phyloP scores from a whole-genome alignment of 768 basidiomycete genomes.

The Tulasnella sp. region DNA sequence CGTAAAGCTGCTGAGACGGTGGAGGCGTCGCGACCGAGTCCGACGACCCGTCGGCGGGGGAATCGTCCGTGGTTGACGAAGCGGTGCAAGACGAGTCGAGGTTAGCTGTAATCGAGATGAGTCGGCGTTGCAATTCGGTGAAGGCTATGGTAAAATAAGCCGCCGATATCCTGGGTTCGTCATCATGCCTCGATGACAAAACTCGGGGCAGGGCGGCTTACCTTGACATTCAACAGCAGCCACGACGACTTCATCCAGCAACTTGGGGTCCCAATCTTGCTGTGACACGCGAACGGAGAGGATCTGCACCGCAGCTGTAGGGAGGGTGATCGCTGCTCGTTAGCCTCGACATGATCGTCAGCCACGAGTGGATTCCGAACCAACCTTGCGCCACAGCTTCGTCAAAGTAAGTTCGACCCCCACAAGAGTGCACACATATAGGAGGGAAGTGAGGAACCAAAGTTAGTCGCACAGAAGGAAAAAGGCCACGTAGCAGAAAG shows the following conservation, averaged over 20 bases:
- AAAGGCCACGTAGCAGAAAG: neutral
- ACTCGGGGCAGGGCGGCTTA: too few species aligned
- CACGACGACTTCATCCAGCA: slow-evolving; percentile 18
- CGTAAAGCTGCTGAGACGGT: slow-evolving; percentile 49
- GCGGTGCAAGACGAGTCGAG: slow-evolving; percentile 33
- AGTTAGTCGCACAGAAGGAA: slow-evolving; percentile 29
- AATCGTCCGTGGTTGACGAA: slow-evolving; percentile 27
- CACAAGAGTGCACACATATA: neutral
- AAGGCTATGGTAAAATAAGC: slow-evolving; percentile 41
- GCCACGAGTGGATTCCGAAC: too few species aligned
- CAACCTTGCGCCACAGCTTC: slow-evolving; percentile 8
- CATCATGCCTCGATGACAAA: slow-evolving; percentile 44
- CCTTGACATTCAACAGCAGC: slow-evolving; percentile 25
- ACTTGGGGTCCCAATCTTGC: slow-evolving; percentile 20
- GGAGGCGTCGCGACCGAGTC: neutral
- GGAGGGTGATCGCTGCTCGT: neutral
- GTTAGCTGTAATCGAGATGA: slow-evolving; percentile 52
- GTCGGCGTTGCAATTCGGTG: slow-evolving; percentile 62
- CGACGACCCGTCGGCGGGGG: neutral
- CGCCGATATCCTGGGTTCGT: slow-evolving; percentile 41
- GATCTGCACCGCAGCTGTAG: slow-evolving; percentile 14
- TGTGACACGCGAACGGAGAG: slow-evolving; percentile 21
- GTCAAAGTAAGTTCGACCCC: neutral
- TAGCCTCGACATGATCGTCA: neutral
- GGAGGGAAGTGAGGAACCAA: neutral